Percentiles rank a stretch among this genome's conserved stretches.
phyloP scores from a whole-genome alignment of 306 rosid genomes.

The Comarum palustre region DNA sequence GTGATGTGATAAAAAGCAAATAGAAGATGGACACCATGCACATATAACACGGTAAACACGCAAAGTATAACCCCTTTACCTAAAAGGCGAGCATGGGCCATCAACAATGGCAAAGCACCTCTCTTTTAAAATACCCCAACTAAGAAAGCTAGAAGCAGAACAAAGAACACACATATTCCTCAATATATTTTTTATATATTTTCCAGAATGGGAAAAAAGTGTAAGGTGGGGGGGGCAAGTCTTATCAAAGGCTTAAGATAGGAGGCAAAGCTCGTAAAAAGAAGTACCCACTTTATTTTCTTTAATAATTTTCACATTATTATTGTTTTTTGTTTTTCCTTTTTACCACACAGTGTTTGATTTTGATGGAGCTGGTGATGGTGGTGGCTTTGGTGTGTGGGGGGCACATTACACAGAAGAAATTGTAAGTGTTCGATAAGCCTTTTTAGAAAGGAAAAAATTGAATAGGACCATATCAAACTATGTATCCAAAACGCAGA shows the following conservation, averaged over 20 bases:
- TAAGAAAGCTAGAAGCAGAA: too few species aligned
- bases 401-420: conserved; percentile 31
- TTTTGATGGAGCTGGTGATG: conserved; percentile 37
- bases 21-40: neutral
- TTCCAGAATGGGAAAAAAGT: neutral
- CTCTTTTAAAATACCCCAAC: conserved; percentile 6
- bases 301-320: conserved; percentile 16
- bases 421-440: conserved; percentile 8
- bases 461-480: conserved; percentile 40
- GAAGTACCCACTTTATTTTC: conserved; percentile 45
- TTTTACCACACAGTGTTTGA: conserved; percentile 29
- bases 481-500: conserved; percentile 27
- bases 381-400: conserved; percentile 32
- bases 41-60: too few species aligned
- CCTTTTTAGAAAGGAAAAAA: conserved; percentile 27
- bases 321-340: neutral
- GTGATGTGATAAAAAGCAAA: conserved; percentile 4
- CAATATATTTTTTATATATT: neutral
- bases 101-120: neutral
- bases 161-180: neutral
- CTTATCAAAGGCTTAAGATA: conserved; percentile 43
- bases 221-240: conserved; percentile 49
- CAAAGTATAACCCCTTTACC: neutral
- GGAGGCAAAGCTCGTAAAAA: conserved; percentile 51
- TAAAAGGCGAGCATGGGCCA: conserved; percentile 9